Conservation (phyloP, 257 asterid genomes). For the Anisodus acutangulus region DNA sequence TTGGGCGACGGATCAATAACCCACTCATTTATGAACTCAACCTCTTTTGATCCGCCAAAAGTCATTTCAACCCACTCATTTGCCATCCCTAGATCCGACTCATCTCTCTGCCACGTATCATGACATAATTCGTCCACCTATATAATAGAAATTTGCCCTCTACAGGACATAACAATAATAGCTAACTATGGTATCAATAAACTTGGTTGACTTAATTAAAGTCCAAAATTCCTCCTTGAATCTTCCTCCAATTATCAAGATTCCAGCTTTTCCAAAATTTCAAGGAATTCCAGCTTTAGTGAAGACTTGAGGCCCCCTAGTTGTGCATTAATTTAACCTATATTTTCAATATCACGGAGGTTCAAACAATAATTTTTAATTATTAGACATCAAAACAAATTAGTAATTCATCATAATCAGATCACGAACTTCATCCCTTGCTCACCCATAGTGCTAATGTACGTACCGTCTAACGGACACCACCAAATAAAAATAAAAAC, state of each 20-base stretch:
- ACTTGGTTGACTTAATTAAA: neutral
- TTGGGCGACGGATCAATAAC: too few relatives aligned
- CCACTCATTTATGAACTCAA: too few relatives aligned
- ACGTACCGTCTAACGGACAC: neutral
- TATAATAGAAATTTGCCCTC: too few relatives aligned
- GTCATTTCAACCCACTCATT: too few relatives aligned
- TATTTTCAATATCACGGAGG: neutral
- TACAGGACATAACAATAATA: neutral
- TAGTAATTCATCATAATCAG: neutral
- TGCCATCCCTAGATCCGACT: too few relatives aligned
- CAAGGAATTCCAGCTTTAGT: neutral
- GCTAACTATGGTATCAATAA: neutral
- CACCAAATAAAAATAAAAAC: neutral
- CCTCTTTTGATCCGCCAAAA: too few relatives aligned
- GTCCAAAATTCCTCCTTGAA: neutral
- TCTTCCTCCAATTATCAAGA: constrained; percentile 18
- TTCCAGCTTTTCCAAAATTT: neutral
- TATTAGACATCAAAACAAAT: neutral
- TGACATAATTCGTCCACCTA: too few relatives aligned
- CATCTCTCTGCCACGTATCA: too few relatives aligned
- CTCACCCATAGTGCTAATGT: neutral
- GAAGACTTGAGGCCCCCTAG: neutral
- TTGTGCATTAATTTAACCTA: neutral
- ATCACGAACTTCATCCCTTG: neutral
- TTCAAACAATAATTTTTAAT: neutral